Base-by-base conservation (phyloP, 495 filamentous ascomycete genomes). In the Darksidea phi region DNA sequence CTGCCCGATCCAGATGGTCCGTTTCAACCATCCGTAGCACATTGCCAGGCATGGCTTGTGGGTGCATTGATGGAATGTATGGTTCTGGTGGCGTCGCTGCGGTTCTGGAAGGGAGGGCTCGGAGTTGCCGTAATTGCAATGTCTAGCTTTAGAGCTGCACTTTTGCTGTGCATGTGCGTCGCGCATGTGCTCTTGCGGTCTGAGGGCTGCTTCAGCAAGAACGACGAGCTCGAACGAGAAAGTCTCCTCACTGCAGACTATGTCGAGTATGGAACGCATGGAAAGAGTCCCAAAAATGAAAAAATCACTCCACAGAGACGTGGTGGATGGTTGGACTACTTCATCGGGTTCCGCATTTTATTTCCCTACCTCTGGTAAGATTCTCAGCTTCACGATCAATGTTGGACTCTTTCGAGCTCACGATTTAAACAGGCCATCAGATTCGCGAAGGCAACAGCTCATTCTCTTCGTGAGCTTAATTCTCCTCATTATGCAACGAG, bases 321-420 rank as follows among this genome's bases (percentile, higher is more conserved):
- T 13, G 36, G 28, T 11, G 55, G 55, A 17, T 59, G 56, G 56
- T 6, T 59, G n/a, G 45, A 42, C 32, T 59, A 59, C 20, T 50
- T 59, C 46, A 42, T 59, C 21, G 56, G 56, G 2, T 59, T 49
- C 23, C 18, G 46, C 21, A 49, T 50, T 10, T 18, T 59, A 10
- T 59, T 59, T 21, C 56, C 56, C 20, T 51, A 50, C 56, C 10
- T 59, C 1, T 59, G 56, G 56, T 59, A 28, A 1, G 45, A 5
- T 49, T n/a, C 17, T 25, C 25, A 17, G 17, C 15, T 18, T 13
- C n/a, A 10, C 13, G 47, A 12, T 17, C 4, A 18, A 45, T 42
- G 10, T 13, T 43, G 41, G 15, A 43, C 41, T 6, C 36, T 45
- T 26, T 8, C 46, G 28, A 4, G 28, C 28, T 32, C 28, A 32